Evolutionary conservation across 768 basidiomycete genomes (phyloP).

Genomic region (Kondoa malvinella): DNA sequence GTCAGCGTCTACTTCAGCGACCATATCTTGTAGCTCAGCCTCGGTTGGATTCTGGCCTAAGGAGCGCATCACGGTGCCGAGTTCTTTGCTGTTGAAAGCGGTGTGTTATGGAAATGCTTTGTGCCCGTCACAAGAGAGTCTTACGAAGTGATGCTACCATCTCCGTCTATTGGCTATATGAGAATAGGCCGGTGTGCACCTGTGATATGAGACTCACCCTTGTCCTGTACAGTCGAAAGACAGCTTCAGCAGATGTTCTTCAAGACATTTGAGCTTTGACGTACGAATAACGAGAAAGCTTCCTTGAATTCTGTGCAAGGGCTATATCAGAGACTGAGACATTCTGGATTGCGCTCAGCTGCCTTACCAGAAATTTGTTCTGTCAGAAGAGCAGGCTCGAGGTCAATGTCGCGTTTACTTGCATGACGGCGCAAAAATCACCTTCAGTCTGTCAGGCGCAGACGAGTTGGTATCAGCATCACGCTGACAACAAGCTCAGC

Average conservation of each 20-base stretch:
- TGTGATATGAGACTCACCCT: conserved; percentile 19
- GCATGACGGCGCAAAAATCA: conserved; percentile 11
- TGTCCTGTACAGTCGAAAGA: conserved; percentile 20
- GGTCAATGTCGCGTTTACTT: conserved; percentile 1
- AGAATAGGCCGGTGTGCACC: background rate
- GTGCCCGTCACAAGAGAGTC: too few relatives aligned
- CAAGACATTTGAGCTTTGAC: conserved; percentile 25
- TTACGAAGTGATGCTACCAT: conserved; percentile 72
- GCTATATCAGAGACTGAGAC: background rate
- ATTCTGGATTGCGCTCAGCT: conserved; percentile 27
- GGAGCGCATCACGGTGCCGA: conserved; percentile 85
- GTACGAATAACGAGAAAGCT: conserved; percentile 87
- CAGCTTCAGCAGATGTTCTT: conserved; percentile 6
- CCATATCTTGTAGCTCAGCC: conserved; percentile 83
- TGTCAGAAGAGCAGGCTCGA: conserved; percentile 30
- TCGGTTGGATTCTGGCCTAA: conserved; percentile 85
- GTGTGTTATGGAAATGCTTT: too few relatives aligned
- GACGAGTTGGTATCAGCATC: background rate
- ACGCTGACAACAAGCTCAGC: conserved; percentile 16
- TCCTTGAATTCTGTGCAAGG: conserved; percentile 76
- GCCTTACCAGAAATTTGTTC: conserved; percentile 83
- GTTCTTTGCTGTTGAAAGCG: conserved; percentile 39
- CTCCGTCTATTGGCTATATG: conserved; percentile 47
- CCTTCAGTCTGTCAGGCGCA: conserved; percentile 32
- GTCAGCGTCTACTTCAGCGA: conserved; percentile 82